These are phyloP conservation scores for Backusella macrospora DNA, from an alignment of 192 early-diverging fungal genomes.

Conservation along the genomic window DNA sequence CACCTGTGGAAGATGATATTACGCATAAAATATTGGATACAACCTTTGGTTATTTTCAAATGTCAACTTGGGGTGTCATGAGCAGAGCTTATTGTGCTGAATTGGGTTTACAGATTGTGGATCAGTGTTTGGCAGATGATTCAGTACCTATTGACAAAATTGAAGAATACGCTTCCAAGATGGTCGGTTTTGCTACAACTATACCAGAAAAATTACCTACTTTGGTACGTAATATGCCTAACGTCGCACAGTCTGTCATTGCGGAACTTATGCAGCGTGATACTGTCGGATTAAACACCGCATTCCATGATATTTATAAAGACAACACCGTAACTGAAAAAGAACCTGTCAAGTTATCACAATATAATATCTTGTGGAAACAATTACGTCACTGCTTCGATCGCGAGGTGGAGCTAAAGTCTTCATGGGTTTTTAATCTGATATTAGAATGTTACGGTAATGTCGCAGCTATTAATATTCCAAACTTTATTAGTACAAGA, in stretches of 20 bases:
- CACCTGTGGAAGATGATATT: constrained; percentile 9
- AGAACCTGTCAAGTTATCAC: background rate
- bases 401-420: background rate
- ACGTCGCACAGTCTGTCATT: background rate
- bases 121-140: constrained; percentile 15
- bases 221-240: constrained; percentile 2
- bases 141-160: constrained; percentile 19
- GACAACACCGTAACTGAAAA: background rate
- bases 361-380: constrained; percentile 17
- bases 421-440: background rate
- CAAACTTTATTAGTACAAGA: background rate
- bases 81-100: constrained; percentile 22
- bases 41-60: constrained; percentile 37
- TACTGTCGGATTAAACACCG: background rate
- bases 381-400: background rate
- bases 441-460: constrained; percentile 24
- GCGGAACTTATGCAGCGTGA: constrained; percentile 7
- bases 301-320: background rate
- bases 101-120: constrained; percentile 29
- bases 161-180: constrained; percentile 28
- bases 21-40: constrained; percentile 31
- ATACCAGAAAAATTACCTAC: background rate
- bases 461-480: constrained; percentile 22
- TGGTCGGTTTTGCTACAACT: constrained; percentile 1
- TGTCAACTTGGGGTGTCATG: constrained; percentile 16